Evolutionary conservation across 2,329 filamentous ascomycete genomes (phyloP), one percentile per base, ranked within the genome.

Genomic region (Aaosphaeria arxii): DNA sequence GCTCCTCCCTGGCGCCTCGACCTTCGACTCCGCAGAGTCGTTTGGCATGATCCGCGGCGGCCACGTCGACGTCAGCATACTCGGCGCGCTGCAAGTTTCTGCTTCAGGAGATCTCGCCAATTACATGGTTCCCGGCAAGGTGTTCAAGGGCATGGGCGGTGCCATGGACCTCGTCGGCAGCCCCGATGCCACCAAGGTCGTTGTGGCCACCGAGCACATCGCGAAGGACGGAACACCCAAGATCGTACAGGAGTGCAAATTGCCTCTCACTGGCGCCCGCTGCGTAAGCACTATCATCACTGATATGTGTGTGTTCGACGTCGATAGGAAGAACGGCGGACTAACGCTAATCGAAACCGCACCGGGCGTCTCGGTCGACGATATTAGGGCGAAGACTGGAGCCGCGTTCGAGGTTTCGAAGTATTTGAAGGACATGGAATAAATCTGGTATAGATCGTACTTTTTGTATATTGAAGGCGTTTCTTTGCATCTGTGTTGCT

Each of bases 41-140:
- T 95, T 96, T 66, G 90, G 89, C 66, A 95, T 95, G 90, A 95
- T 96, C 71, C 85, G 91, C 60, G 86, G 86, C 62, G 90, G 90
- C 28, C 83, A 89, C 51, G 87, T 96, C 71, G 83, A 95, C 73
- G 78, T 96, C 61, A 94, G 89, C 13, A 95, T 96, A 61, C 80
- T 96, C 32, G 90, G 90, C 43, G 90, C 89, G 33, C 91, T 96
- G 84, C 90, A 96, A 74, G 90, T 95, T 56, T 87, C 82, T 64
- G 85, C 83, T 45, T 81, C 74, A 31, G 88, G 89, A 55, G 90
- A 95, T 66, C 77, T 96, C 44, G 91, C 91, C 49, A 95, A 95
- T 77, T 95, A 88, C 83, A 95, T 94, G 88, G 76, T 95, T 52
- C 90, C 89, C 1, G 89, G 90, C 55, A 95, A 95, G 77, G 87